Base-by-base conservation (phyloP, 164 flowering plant genomes). In the Vitis cinerea region DNA sequence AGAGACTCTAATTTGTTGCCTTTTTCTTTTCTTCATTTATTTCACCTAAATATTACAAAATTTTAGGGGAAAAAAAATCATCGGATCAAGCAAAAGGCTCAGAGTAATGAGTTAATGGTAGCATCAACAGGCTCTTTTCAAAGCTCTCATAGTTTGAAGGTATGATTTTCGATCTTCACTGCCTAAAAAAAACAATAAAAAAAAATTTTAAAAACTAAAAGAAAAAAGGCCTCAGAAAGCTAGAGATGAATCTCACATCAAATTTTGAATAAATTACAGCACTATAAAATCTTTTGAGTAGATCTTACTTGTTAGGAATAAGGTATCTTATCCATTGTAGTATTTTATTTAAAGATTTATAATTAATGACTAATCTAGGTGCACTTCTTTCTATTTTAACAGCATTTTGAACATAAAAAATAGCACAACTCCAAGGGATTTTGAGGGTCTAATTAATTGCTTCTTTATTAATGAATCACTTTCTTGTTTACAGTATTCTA, bases 1-100 rank as follows among this genome's bases (percentile, higher is more conserved):
- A 78, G 83, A 69, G 83, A 81, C 83, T 81, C 83, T 81, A 81
- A 75, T 66, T 78, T 81, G 65, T 81, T 81, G 81, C 83, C 83
- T 71, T 58, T 10, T 19, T 23, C 44, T 55, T 58, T 44, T n/a
- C 19, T 23, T 23, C 23, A 23, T 23, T 23, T 23, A 23, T 23
- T 23, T 23, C 23, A 23, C 1, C 23, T 29, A 11, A 30, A 52
- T 10, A 9, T 3, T 0, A 30, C 16, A 17, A 37, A 37, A 55
- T 6, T 0, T 23, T 10, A 10, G 1, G 9, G 13, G 8, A 59
- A 31, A 27, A 15, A 19, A 4, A 1, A 62, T 15, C 8, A 1
- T 3, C 13, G 4, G 48, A 8, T 14, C 11, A 31, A 50, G 9
- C 10, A 54, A 23, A 52, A 68, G 81, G 82, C 82, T 82, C 81